Evolutionary conservation across 768 basidiomycete species (phyloP), one percentile per base, ranked within the genome.

Genomic region (Boletales sp.): DNA sequence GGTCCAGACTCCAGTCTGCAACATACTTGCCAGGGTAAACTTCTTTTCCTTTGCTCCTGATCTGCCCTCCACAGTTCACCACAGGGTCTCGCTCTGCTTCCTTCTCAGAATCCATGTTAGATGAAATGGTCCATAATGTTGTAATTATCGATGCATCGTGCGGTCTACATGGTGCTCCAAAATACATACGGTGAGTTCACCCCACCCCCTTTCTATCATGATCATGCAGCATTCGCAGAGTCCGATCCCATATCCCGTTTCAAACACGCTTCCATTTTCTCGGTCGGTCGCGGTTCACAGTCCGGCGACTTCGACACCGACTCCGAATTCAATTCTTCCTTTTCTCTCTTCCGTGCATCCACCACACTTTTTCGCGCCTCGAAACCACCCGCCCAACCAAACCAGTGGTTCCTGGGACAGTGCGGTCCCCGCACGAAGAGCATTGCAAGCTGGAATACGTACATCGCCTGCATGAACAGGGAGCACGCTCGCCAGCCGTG

Each of bases 401-500:
- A 70, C 84, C 85, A 86, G 36, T 76, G 69, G 38, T 65, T 50
- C 33, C 66, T 50, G 1, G 66, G 59, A 35, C 66, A 67, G 43
- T 90, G 87, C 8, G 90, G 90, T 0, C 90, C 90, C 25, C 90
- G 77, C 25, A 80, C 36, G 10, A 86, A 65, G 5, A 90, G 75
- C 4, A 88, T 51, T 25, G 78, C 43, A 1, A 90, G 57, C 54
- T 81, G 78, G 56, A 76, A 80, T 0, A 68, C 81, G 34, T 78
- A 75, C 63, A 80, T 78, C 0, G 75, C 87, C 48, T 90, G 62
- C 38, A 78, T 78, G 11, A 89, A 70, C 28, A 73, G 74, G 0
- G 87, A 83, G 2, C 77, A 79, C 0, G 86, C 74, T 33, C 81
- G 74, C 87, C 87, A 91, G 14, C 90, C 90, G 55, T 79, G 70